Evolutionary conservation across 768 basidiomycete species (phyloP).

Genomic region (Leccinum imitatum): DNA sequence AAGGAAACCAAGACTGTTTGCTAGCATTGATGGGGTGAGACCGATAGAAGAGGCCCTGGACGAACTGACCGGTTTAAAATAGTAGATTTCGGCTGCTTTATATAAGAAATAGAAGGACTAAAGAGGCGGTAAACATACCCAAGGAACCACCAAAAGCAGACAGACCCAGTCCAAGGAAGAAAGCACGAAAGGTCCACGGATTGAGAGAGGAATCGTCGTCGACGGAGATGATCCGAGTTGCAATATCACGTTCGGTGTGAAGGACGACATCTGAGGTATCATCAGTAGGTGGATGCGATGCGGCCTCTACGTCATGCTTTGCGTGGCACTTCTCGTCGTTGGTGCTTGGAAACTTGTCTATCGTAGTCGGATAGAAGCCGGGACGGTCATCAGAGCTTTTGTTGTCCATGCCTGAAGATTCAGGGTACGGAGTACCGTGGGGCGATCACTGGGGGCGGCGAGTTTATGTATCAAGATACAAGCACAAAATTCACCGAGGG

Average conservation of each 20-base stretch:
- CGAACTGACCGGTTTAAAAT: constrained; percentile 51
- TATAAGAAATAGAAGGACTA: neutral
- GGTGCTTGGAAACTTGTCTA: neutral
- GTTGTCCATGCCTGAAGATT: constrained; percentile 7
- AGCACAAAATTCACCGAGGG: neutral
- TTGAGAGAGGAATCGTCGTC: constrained; percentile 3
- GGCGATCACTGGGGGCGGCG: neutral
- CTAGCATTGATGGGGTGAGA: constrained; percentile 26
- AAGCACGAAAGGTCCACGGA: neutral
- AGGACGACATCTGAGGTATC: constrained; percentile 26
- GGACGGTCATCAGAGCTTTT: neutral
- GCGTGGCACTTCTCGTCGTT: constrained; percentile 16
- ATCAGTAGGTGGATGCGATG: constrained; percentile 2
- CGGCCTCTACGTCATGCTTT: constrained; percentile 34
- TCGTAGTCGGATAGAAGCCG: neutral
- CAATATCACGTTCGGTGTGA: constrained; percentile 45
- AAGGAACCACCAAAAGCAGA: neutral
- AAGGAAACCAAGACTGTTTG: constrained; percentile 52
- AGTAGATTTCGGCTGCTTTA: constrained; percentile 54
- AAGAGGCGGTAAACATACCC: neutral
- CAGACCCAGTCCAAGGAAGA: neutral
- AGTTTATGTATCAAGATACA: constrained; percentile 5
- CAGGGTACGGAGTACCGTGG: neutral
- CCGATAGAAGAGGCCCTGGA: too few species aligned
- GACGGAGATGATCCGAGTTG: constrained; percentile 38